These are phyloP conservation scores for Trichodelitschia bisporula DNA, from an alignment of 495 filamentous ascomycete species.

Conservation along the genomic window DNA sequence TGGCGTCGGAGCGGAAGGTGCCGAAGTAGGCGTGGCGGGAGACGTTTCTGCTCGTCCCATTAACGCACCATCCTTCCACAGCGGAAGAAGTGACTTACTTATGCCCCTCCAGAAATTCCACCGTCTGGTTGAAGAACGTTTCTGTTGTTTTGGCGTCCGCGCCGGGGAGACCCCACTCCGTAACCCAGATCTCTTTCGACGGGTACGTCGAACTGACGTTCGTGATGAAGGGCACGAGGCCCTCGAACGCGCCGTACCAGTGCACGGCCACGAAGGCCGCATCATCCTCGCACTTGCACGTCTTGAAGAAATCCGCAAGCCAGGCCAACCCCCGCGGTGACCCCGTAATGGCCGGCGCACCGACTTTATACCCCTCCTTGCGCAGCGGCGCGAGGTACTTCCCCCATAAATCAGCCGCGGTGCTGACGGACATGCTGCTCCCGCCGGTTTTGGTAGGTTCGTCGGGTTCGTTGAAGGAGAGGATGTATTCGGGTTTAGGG, in stretches of 20 bases:
- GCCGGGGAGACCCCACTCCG: slow-evolving; percentile 35
- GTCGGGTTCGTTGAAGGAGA: slow-evolving; percentile 61
- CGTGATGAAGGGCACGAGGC: slow-evolving; percentile 44
- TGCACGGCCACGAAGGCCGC: slow-evolving; percentile 52
- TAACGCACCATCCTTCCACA: too few species aligned
- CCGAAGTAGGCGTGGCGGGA: slow-evolving; percentile 51
- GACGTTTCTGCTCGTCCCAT: slow-evolving; percentile 25
- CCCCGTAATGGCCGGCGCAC: slow-evolving; percentile 15
- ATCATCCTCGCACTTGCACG: slow-evolving; percentile 26
- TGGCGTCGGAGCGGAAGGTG: slow-evolving; percentile 35
- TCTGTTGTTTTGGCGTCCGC: slow-evolving; percentile 27
- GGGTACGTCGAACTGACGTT: slow-evolving; percentile 30
- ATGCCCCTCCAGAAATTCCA: slow-evolving; percentile 36
- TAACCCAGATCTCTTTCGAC: slow-evolving; percentile 43
- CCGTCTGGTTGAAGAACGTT: slow-evolving; percentile 34
- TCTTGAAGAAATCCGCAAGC: slow-evolving; percentile 34
- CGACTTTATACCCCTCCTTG: slow-evolving; percentile 15
- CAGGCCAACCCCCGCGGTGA: slow-evolving; percentile 28
- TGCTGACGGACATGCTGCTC: slow-evolving; percentile 24
- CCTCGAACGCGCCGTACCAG: slow-evolving; percentile 57
- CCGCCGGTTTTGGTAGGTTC: slow-evolving; percentile 26
- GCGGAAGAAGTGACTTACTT: slow-evolving; percentile 2
- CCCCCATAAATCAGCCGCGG: slow-evolving; percentile 40
- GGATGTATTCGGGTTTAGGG: slow-evolving; percentile 29
- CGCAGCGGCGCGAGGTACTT: slow-evolving; percentile 39